phyloP scores from a whole-genome alignment of 148 eudicot genomes.

The Dysphania ambrosioides region DNA sequence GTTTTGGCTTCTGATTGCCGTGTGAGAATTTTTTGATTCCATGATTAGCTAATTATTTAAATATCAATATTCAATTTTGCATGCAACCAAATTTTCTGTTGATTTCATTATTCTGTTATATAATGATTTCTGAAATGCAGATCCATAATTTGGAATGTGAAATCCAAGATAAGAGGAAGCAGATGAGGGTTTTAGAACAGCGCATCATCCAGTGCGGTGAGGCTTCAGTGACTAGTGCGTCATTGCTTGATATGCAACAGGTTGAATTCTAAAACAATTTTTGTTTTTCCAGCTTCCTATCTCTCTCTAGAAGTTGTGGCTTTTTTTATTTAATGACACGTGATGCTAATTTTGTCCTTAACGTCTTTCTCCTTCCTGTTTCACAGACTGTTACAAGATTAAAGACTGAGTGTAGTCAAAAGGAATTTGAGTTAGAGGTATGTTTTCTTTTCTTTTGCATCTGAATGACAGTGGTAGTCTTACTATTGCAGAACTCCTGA shows the following conservation, averaged over 20 bases:
- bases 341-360: background rate
- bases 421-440: slow-evolving; percentile 93
- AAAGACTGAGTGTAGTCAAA: slow-evolving; percentile 84
- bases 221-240: slow-evolving; percentile 76
- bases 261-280: slow-evolving; percentile 29
- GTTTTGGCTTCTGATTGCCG: background rate
- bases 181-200: slow-evolving; percentile 83
- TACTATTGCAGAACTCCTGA: background rate
- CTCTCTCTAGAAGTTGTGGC: background rate
- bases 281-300: background rate
- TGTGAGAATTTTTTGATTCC: too few species aligned
- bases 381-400: slow-evolving; percentile 70
- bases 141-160: slow-evolving; percentile 80
- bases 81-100: background rate
- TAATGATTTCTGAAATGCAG: slow-evolving; percentile 36
- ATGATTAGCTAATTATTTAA: background rate
- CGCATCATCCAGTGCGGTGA: slow-evolving; percentile 76
- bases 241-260: slow-evolving; percentile 91
- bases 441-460: slow-evolving; percentile 1
- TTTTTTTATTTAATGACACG: background rate
- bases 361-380: slow-evolving; percentile 5
- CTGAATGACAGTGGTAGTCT: background rate
- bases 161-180: slow-evolving; percentile 78
- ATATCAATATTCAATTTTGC: background rate
- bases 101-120: background rate